Percentiles rank a stretch among this genome's conserved stretches.
These are phyloP conservation scores for Fusarium brachygibbosum DNA, from an alignment of 2,329 filamentous ascomycete genomes.

Conservation along the genomic window DNA sequence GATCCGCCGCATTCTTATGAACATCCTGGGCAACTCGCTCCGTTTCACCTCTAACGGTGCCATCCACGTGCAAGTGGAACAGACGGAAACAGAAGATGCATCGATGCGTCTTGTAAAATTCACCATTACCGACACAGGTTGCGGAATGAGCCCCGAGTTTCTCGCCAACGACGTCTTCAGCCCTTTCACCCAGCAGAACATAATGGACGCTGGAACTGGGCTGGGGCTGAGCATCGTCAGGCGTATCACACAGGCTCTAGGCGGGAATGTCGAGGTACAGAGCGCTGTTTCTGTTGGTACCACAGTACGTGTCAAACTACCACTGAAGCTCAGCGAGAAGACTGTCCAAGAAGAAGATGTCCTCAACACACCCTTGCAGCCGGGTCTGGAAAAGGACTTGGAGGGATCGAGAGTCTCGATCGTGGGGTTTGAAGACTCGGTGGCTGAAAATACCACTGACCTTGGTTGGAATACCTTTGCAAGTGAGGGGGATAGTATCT, in stretches of 20 bases:
- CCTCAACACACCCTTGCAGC: background rate
- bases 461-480: background rate
- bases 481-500: background rate
- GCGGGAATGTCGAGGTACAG: background rate
- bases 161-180: background rate
- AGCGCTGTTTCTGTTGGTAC: conserved; percentile 1
- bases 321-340: background rate
- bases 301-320: background rate
- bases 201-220: background rate
- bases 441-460: background rate
- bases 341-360: accelerated
- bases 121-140: background rate
- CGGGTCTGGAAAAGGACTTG: too few species aligned
- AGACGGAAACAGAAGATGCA: background rate
- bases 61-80: background rate
- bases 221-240: background rate
- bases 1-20: background rate
- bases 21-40: background rate
- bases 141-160: background rate
- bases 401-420: accelerated
- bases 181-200: conserved; percentile 7
- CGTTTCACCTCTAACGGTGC: background rate
- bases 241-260: background rate
- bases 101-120: background rate
- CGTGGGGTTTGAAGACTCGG: background rate